Percentiles rank a stretch among this genome's conserved stretches.
phyloP scores from a whole-genome alignment of 225 moss, liverwort and hornwort species.

The Marchantia polymorpha region DNA sequence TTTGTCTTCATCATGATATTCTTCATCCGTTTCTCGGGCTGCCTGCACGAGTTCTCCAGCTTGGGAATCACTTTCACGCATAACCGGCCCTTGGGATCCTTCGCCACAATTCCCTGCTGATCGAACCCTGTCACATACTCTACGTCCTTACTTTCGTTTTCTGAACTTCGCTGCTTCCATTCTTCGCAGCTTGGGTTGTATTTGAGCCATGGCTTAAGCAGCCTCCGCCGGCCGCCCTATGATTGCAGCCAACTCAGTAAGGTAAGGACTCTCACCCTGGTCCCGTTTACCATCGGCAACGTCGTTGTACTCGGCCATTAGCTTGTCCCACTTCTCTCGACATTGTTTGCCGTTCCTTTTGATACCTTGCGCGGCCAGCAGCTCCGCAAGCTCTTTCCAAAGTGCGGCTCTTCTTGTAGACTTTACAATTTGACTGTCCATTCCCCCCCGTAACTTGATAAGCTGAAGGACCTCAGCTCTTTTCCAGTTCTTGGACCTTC shows the following conservation, averaged over 20 bases:
- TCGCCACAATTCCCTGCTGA: slow-evolving; percentile 58
- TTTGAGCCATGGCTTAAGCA: slow-evolving; percentile 24
- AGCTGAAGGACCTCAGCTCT: slow-evolving; percentile 57
- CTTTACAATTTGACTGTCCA: slow-evolving; percentile 53
- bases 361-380: slow-evolving; percentile 52
- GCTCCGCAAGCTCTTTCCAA: slow-evolving; percentile 54
- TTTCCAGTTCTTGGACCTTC: slow-evolving; percentile 64
- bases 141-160: slow-evolving; percentile 34
- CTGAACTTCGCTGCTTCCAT: slow-evolving; percentile 34
- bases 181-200: slow-evolving; percentile 20
- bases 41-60: slow-evolving; percentile 76
- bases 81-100: slow-evolving; percentile 46
- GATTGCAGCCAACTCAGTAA: slow-evolving; percentile 51
- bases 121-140: slow-evolving; percentile 83
- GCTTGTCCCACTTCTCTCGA: slow-evolving; percentile 64
- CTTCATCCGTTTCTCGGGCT: slow-evolving; percentile 97
- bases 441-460: slow-evolving; percentile 56
- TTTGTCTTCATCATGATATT: slow-evolving; percentile 73
- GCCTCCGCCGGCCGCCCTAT: slow-evolving; percentile 49
- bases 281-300: slow-evolving; percentile 54
- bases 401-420: slow-evolving; percentile 57
- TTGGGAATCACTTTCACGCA: slow-evolving; percentile 66
- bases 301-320: slow-evolving; percentile 62
- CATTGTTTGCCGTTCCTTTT: slow-evolving; percentile 61
- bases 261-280: slow-evolving; percentile 57